Evolutionary conservation across 177 flowering plant species (phyloP), one percentile per base, ranked within the genome.

Genomic region (Telopea speciosissima): DNA sequence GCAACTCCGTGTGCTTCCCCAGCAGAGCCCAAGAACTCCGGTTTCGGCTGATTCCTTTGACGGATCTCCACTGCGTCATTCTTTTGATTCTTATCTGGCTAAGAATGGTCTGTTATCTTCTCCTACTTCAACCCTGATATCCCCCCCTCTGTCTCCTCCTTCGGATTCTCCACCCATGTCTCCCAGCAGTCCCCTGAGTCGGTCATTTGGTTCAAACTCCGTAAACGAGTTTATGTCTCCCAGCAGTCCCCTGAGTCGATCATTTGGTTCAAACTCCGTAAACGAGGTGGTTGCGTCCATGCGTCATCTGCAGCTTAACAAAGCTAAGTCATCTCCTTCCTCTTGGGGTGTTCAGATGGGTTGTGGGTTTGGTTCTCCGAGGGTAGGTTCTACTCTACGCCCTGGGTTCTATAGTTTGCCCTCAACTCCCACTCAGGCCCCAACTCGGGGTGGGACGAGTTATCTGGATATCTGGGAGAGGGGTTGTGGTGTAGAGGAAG

Each of bases 361-460:
- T n/a, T 74, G 83, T 42, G 74, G 81, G n/a, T 76, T 62, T 54
- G 70, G 76, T 79, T 88, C 92, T 4, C 90, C 89, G 0, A 71
- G 87, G 45, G 31, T 28, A 28, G 79, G 78, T 8, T 72, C 89
- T 14, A 25, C 68, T 36, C 64, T 79, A 23, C 84, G 87, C 21
- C 84, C 90, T 49, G 88, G 82, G 0, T 85, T 85, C 61, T 76
- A 72, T 25, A 89, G 94, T 73, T 63, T 90, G 31, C 97, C 97
- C 0, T 33, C 83, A 5, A 90, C 97, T 0, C 97, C 95, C 4
- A 86, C 94, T 40, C 77, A 74, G 33, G 65, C 74, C 1, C 76
- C 72, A 24, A n/a, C 73, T 69, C 83, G 86, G 0, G 52, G 72
- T 5, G 86, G 88, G 24, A 58, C 70, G 31, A 83, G 87, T 16